Evolutionary conservation across 1,284 basidiomycete genomes (phyloP).

Genomic region (Puccinia horiana): DNA sequence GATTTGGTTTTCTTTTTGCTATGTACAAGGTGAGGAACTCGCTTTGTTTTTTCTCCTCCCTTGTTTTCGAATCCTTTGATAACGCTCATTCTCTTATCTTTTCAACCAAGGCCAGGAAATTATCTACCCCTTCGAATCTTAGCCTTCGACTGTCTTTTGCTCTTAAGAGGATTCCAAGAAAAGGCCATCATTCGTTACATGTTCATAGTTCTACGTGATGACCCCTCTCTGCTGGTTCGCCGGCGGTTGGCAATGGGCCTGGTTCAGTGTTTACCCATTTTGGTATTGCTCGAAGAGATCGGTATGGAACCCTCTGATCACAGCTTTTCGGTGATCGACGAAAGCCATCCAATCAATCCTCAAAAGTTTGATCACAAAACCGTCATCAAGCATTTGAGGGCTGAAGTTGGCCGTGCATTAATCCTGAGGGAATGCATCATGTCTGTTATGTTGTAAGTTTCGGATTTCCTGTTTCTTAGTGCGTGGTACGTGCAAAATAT

Average conservation of each 20-base stretch:
- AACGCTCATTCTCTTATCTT: neutral
- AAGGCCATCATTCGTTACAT: constrained; percentile 78
- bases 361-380: constrained; percentile 69
- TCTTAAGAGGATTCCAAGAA: constrained; percentile 69
- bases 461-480: constrained; percentile 45
- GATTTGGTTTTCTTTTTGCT: constrained; percentile 80
- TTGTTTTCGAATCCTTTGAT: neutral
- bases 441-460: constrained; percentile 73
- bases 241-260: constrained; percentile 82
- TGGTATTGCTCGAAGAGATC: constrained; percentile 87
- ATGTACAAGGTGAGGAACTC: constrained; percentile 71
- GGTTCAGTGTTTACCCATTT: constrained; percentile 81
- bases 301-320: constrained; percentile 63
- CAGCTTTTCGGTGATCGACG: constrained; percentile 63
- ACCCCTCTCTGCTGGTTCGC: constrained; percentile 77
- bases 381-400: constrained; percentile 76
- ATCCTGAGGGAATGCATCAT: constrained; percentile 75
- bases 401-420: constrained; percentile 82
- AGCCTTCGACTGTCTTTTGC: constrained; percentile 89
- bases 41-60: constrained; percentile 1
- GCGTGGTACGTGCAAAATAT: neutral
- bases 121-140: constrained; percentile 85
- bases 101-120: constrained; percentile 75
- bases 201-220: constrained; percentile 81
- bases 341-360: constrained; percentile 73